Percentiles rank a stretch among this genome's conserved stretches.
These are phyloP conservation scores for Laetiporus sulphureus DNA, from an alignment of 1,284 basidiomycete species.

Conservation along the genomic window DNA sequence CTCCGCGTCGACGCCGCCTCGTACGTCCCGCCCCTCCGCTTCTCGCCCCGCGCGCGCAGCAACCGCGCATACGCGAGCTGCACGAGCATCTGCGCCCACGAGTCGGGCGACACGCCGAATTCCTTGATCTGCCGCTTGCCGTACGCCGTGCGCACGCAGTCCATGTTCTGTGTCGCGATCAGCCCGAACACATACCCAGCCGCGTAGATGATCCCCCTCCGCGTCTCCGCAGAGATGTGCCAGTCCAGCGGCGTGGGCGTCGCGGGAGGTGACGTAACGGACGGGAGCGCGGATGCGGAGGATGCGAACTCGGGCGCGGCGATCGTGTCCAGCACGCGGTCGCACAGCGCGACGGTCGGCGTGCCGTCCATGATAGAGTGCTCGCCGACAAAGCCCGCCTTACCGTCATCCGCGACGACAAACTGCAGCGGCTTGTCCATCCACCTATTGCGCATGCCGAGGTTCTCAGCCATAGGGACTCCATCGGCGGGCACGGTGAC, in stretches of 20 bases:
- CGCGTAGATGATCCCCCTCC: conserved; percentile 49
- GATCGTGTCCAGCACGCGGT: conserved; percentile 65
- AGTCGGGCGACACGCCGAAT: conserved; percentile 82
- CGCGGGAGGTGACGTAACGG: conserved; percentile 16
- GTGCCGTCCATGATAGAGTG: conserved; percentile 90
- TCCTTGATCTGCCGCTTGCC: conserved; percentile 87
- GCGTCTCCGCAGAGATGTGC: conserved; percentile 43
- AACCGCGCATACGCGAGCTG: conserved; percentile 82
- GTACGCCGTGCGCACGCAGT: conserved; percentile 66
- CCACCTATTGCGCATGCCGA: conserved; percentile 67
- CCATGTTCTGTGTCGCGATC: conserved; percentile 61
- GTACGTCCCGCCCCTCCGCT: conserved; percentile 64
- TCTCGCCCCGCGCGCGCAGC: conserved; percentile 32
- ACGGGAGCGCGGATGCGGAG: conserved; percentile 16
- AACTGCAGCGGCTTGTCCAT: conserved; percentile 84
- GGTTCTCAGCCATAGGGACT: conserved; percentile 15
- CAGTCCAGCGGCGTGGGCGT: conserved; percentile 51
- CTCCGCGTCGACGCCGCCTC: conserved; percentile 83
- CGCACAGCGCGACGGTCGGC: conserved; percentile 57
- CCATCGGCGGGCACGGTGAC: conserved; percentile 20
- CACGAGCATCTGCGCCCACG: conserved; percentile 89
- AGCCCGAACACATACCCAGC: conserved; percentile 54
- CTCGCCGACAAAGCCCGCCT: conserved; percentile 85
- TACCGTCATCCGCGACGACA: conserved; percentile 72
- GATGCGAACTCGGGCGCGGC: conserved; percentile 52